These are phyloP conservation scores for Huntiella omanensis DNA, from an alignment of 2,329 filamentous ascomycete species.

Conservation along the genomic window DNA sequence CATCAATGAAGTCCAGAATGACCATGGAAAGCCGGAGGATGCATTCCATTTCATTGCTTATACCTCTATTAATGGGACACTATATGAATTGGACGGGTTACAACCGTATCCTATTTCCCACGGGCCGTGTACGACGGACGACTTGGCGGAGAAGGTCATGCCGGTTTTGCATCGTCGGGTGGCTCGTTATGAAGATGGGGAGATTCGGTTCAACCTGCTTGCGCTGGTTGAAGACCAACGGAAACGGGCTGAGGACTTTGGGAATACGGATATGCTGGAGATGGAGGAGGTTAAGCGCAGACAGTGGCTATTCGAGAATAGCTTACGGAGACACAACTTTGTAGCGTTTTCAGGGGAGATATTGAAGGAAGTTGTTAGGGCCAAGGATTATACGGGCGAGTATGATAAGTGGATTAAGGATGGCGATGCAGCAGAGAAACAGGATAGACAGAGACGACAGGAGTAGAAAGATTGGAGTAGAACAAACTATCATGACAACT, in stretches of 20 bases:
- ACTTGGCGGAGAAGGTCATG: conserved; percentile 67
- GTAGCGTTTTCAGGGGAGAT: conserved; percentile 87
- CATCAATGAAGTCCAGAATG: conserved; percentile 67
- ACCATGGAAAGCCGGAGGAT: conserved; percentile 52
- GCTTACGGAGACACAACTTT: conserved; percentile 81
- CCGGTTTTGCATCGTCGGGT: conserved; percentile 74
- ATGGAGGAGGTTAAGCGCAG: conserved; percentile 67
- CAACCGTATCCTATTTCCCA: conserved; percentile 86
- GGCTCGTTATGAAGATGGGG: conserved; percentile 61
- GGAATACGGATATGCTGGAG: conserved; percentile 60
- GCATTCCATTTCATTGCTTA: conserved; percentile 98
- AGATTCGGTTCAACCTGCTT: conserved; percentile 92
- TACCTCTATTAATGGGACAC: conserved; percentile 53
- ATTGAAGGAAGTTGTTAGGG: conserved; percentile 63
- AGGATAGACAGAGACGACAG: too few species aligned
- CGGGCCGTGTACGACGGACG: conserved; percentile 47
- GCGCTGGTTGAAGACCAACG: conserved; percentile 78
- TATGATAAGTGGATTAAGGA: conserved; percentile 44
- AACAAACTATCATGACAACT: too few species aligned
- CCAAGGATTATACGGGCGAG: conserved; percentile 49
- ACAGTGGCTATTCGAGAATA: conserved; percentile 91
- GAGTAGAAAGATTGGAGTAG: too few species aligned
- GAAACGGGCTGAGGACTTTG: conserved; percentile 57
- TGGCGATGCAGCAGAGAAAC: not conserved
- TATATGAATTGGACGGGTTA: conserved; percentile 91